phyloP scores from a whole-genome alignment of 169 alveolate genomes.

The Plasmodium gonderi region DNA sequence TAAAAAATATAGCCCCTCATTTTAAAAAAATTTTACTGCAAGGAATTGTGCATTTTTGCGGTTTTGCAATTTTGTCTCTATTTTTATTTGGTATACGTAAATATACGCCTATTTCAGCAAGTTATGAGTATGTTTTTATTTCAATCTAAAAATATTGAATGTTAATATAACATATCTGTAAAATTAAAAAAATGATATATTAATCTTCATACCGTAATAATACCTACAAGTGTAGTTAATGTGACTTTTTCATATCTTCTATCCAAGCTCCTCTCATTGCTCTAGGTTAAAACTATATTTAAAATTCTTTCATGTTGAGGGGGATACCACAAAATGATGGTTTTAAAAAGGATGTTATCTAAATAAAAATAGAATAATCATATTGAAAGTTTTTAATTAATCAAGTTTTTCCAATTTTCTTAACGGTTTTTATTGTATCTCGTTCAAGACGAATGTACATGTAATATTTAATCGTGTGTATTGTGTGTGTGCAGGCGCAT shows the following conservation, averaged over 20 bases:
- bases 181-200: not conserved
- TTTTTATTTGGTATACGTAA: not conserved
- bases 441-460: not conserved
- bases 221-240: no score
- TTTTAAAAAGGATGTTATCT: not conserved
- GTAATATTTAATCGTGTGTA: not conserved
- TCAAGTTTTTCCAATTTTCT: not conserved
- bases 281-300: no score
- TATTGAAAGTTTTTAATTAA: slow-evolving; percentile 26
- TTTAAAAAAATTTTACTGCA: not conserved
- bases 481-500: not conserved
- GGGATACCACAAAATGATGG: not conserved
- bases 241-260: no score
- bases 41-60: not conserved
- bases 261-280: no score
- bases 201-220: not conserved
- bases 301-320: no score
- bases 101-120: not conserved
- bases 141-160: not conserved
- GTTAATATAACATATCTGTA: not conserved
- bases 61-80: not conserved
- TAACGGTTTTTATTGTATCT: not conserved
- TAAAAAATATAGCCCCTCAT: not conserved
- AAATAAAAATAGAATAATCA: slow-evolving; percentile 10
- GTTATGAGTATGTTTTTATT: not conserved